Conservation (phyloP, 805 yeast species). For the Ogataea ramenticola region DNA sequence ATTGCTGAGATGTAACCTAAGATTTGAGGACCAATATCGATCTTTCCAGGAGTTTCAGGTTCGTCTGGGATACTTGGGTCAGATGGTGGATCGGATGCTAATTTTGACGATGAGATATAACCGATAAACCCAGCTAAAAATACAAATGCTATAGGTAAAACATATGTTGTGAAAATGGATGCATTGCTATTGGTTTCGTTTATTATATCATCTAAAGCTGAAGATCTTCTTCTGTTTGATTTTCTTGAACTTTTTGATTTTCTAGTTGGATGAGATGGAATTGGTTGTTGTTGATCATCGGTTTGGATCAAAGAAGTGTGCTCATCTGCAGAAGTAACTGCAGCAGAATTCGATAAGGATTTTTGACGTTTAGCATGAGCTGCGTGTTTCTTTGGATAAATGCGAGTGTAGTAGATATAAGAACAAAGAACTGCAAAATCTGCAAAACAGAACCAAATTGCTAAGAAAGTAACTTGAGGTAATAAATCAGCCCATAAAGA, state of each 20-base stretch:
- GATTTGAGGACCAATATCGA: slow-evolving; percentile 51
- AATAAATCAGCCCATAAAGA: slow-evolving; percentile 62
- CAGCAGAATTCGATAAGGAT: slow-evolving; percentile 2
- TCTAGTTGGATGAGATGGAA: not conserved
- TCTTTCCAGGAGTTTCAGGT: slow-evolving; percentile 9
- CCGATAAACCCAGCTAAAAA: slow-evolving; percentile 57
- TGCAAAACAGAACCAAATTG: slow-evolving; percentile 71
- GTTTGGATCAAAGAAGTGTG: slow-evolving; percentile 26
- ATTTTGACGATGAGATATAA: slow-evolving; percentile 40
- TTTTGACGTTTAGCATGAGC: too few species aligned
- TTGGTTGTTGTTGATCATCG: not conserved
- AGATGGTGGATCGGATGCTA: slow-evolving; percentile 14
- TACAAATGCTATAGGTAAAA: slow-evolving; percentile 57
- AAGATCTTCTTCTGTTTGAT: slow-evolving; percentile 28
- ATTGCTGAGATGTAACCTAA: slow-evolving; percentile 66
- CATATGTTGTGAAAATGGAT: slow-evolving; percentile 40
- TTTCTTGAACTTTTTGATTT: slow-evolving; percentile 11
- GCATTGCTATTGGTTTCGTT: slow-evolving; percentile 36
- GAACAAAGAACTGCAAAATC: slow-evolving; percentile 58
- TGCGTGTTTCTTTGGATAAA: slow-evolving; percentile 33
- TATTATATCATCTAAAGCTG: slow-evolving; percentile 45
- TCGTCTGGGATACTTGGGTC: slow-evolving; percentile 12
- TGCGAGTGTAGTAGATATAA: slow-evolving; percentile 49
- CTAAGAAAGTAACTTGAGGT: slow-evolving; percentile 63
- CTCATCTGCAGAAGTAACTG: slow-evolving; percentile 18